These are phyloP conservation scores for Hemileia vastatrix DNA, from an alignment of 1,284 basidiomycete species.

Conservation along the genomic window DNA sequence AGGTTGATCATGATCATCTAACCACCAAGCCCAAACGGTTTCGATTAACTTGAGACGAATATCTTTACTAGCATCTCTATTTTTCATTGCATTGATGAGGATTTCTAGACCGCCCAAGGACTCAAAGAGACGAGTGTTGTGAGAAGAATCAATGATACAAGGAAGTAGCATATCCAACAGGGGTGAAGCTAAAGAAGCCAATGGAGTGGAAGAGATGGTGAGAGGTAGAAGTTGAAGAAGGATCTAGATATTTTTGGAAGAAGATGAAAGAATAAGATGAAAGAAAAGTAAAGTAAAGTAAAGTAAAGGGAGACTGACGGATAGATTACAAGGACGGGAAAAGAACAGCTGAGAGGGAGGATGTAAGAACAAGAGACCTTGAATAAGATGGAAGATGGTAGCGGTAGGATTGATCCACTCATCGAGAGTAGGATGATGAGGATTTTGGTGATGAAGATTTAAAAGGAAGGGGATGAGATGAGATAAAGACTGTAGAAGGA, in stretches of 20 bases:
- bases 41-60: constrained; percentile 12
- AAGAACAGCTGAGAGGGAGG: constrained; percentile 13
- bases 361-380: constrained; percentile 15
- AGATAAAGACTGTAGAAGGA: too few species aligned
- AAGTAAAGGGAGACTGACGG: neutral
- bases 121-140: constrained; percentile 16
- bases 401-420: too few species aligned
- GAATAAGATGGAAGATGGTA: neutral
- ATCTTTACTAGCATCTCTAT: constrained; percentile 6
- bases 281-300: neutral
- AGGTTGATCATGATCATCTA: constrained; percentile 6
- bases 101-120: constrained; percentile 15
- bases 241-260: constrained; percentile 3
- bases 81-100: constrained; percentile 20
- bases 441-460: too few species aligned
- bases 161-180: constrained; percentile 12
- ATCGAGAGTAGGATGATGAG: too few species aligned
- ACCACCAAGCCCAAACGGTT: constrained; percentile 23
- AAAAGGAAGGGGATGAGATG: too few species aligned
- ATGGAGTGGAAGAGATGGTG: constrained; percentile 3
- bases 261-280: neutral
- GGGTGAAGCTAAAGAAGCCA: too few species aligned
- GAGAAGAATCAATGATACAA: constrained; percentile 6
- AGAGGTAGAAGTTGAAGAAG: neutral
- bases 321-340: constrained; percentile 8